These are phyloP conservation scores for Serendipita vermifera DNA, from an alignment of 768 basidiomycete species.

Conservation along the genomic window DNA sequence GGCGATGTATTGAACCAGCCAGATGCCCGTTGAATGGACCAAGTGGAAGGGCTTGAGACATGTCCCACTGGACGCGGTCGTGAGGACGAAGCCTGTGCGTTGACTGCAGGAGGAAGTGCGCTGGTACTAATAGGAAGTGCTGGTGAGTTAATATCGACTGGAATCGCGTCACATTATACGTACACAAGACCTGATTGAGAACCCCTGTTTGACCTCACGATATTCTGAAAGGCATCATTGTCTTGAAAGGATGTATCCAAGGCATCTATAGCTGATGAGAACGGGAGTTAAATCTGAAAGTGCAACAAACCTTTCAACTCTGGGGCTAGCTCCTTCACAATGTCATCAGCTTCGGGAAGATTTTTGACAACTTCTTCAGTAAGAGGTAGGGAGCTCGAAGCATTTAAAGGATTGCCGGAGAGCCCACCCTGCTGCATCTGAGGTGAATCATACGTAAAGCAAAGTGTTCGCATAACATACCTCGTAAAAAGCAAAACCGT, in stretches of 20 bases:
- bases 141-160: not conserved
- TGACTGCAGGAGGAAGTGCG: not conserved
- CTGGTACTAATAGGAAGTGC: not conserved
- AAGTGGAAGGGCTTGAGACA: not conserved
- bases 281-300: not conserved
- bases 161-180: not conserved
- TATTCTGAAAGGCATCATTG: not conserved
- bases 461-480: not conserved
- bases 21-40: not conserved
- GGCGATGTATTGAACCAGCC: not conserved
- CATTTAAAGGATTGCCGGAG: too few species aligned
- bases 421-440: not conserved
- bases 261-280: not conserved
- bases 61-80: not conserved
- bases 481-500: not conserved
- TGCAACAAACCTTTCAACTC: not conserved
- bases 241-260: not conserved
- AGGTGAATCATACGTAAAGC: not conserved
- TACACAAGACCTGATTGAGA: not conserved
- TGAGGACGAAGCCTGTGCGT: not conserved
- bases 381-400: too few species aligned
- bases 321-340: not conserved
- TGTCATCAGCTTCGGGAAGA: not conserved
- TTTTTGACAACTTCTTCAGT: too few species aligned
- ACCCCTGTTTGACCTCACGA: not conserved